phyloP scores from a whole-genome alignment of 495 filamentous ascomycete genomes.

The Lasiosphaeria miniovina region DNA sequence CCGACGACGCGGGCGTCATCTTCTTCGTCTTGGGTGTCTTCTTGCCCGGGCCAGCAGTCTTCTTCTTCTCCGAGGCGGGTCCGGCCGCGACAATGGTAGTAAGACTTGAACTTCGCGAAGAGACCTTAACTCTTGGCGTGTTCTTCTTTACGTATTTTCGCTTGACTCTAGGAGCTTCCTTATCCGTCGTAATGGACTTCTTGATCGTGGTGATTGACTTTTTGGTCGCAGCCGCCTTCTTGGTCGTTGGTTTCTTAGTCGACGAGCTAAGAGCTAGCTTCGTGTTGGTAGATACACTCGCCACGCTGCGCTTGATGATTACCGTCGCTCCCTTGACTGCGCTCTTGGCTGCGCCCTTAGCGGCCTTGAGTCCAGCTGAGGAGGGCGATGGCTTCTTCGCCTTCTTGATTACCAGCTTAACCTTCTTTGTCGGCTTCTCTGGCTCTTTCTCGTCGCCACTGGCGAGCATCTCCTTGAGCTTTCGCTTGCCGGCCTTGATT shows the following conservation, averaged over 20 bases:
- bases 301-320: conserved; percentile 36
- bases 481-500: conserved; percentile 25
- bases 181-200: conserved; percentile 5
- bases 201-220: neutral
- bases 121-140: conserved; percentile 4
- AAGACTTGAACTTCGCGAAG: conserved; percentile 19
- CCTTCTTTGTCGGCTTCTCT: conserved; percentile 25
- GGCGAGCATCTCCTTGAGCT: conserved; percentile 30
- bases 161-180: neutral
- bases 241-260: neutral
- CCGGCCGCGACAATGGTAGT: conserved; percentile 28
- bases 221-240: neutral
- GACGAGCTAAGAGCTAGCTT: conserved; percentile 21
- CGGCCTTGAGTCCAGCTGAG: conserved; percentile 24
- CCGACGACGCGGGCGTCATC: conserved; percentile 8
- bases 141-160: neutral
- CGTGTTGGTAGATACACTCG: conserved; percentile 36
- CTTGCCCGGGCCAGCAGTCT: neutral
- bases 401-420: conserved; percentile 21
- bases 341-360: conserved; percentile 25
- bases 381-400: conserved; percentile 19
- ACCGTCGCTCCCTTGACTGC: conserved; percentile 29
- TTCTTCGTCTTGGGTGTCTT: conserved; percentile 15
- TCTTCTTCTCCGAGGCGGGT: neutral
- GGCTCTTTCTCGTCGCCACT: conserved; percentile 16